These are phyloP conservation scores for Nothomitra cinnamomea DNA, from an alignment of 2,329 filamentous ascomycete species.

Conservation along the genomic window DNA sequence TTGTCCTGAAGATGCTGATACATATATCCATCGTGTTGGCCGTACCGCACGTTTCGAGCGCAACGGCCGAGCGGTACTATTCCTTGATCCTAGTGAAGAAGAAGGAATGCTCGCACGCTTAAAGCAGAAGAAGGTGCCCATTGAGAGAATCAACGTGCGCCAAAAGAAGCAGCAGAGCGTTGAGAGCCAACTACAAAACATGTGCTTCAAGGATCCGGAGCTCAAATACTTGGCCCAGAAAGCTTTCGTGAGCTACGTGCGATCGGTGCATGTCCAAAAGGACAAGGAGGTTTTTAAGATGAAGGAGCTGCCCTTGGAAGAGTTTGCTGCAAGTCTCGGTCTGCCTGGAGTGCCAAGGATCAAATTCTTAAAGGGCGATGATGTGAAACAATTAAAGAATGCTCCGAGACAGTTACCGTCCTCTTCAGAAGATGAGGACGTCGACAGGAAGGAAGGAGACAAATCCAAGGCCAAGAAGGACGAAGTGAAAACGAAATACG, in stretches of 20 bases:
- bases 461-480: conserved; percentile 40
- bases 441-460: conserved; percentile 27
- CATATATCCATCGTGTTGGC: conserved; percentile 92
- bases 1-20: conserved; percentile 89
- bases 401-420: conserved; percentile 49
- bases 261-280: conserved; percentile 71
- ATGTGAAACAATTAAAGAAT: conserved; percentile 77
- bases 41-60: conserved; percentile 87
- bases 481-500: conserved; percentile 80
- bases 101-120: conserved; percentile 75
- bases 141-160: conserved; percentile 72
- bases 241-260: conserved; percentile 79
- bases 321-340: conserved; percentile 69
- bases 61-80: conserved; percentile 72
- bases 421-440: conserved; percentile 41
- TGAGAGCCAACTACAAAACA: conserved; percentile 70
- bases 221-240: conserved; percentile 93
- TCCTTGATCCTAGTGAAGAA: conserved; percentile 85
- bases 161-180: conserved; percentile 82
- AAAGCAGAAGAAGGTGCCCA: conserved; percentile 75
- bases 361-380: conserved; percentile 80
- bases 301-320: conserved; percentile 67
- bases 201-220: conserved; percentile 90
- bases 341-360: conserved; percentile 84
- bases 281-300: conserved; percentile 87